These are phyloP conservation scores for Phalaenopsis hybrid DNA, from an alignment of 116 monocot genomes.

Conservation along the genomic window DNA sequence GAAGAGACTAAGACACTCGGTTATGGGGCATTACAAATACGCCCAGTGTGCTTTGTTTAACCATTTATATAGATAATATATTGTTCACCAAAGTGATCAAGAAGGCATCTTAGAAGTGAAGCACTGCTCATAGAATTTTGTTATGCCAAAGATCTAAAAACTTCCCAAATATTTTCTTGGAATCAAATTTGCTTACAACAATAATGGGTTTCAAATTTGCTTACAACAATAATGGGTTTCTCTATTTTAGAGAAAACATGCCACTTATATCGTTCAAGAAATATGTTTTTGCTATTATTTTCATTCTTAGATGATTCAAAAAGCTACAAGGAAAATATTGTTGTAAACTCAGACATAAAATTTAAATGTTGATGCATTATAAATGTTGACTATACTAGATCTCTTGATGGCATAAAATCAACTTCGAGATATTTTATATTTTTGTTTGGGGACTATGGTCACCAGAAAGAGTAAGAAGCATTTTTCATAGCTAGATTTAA, in stretches of 20 bases:
- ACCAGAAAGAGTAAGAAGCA: background rate
- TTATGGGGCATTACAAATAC: too few species aligned
- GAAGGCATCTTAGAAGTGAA: too few species aligned
- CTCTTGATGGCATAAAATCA: background rate
- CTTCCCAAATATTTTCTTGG: too few species aligned
- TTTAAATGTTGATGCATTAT: background rate
- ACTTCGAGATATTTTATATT: background rate
- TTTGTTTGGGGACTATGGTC: background rate
- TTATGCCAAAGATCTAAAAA: too few species aligned
- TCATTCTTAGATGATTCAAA: background rate
- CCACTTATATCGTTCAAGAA: background rate
- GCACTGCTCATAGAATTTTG: too few species aligned
- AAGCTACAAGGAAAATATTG: background rate
- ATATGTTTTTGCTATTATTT: background rate
- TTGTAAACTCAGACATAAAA: background rate
- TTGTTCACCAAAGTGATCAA: too few species aligned
- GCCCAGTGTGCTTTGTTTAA: too few species aligned
- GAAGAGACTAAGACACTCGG: too few species aligned
- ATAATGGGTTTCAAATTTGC: too few species aligned
- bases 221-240: too few species aligned
- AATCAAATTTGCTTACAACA: too few species aligned
- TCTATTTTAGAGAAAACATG: background rate
- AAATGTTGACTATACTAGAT: background rate
- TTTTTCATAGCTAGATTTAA: background rate
- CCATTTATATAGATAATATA: too few species aligned